Conservation (phyloP, 257 asterid genomes). For the Avicennia marina region DNA sequence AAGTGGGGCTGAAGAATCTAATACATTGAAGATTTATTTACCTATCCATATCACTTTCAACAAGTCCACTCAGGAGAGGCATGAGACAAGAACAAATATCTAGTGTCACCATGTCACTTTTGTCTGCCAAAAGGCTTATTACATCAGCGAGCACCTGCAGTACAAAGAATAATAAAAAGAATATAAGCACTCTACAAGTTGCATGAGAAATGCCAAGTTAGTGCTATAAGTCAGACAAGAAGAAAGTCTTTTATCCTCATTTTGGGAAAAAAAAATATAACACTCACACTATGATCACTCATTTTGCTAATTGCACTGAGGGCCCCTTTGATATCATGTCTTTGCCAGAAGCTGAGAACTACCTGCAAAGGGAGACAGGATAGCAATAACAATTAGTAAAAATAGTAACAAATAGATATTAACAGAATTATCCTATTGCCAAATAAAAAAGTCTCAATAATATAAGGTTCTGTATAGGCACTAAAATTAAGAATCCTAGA, state of each 20-base stretch:
- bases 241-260: constrained; percentile 7
- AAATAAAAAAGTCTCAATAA: neutral
- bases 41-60: constrained; percentile 84
- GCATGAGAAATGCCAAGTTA: constrained; percentile 11
- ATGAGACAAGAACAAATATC: constrained; percentile 80
- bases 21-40: constrained; percentile 20
- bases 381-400: neutral
- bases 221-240: constrained; percentile 6
- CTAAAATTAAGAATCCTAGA: neutral
- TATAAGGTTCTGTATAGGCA: neutral
- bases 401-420: neutral
- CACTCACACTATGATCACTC: constrained; percentile 82
- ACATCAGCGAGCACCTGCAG: constrained; percentile 95
- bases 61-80: constrained; percentile 75
- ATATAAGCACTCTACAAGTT: constrained; percentile 3
- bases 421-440: constrained; percentile 5
- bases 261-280: constrained; percentile 7
- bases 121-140: constrained; percentile 64
- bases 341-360: constrained; percentile 68
- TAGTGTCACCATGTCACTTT: constrained; percentile 64
- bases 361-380: constrained; percentile 43
- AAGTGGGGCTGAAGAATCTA: neutral
- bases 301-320: constrained; percentile 64
- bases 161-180: constrained; percentile 11
- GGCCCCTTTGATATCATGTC: constrained; percentile 89